Evolutionary conservation across 2,329 filamentous ascomycete species (phyloP).

Genomic region (Colletotrichum siamense): DNA sequence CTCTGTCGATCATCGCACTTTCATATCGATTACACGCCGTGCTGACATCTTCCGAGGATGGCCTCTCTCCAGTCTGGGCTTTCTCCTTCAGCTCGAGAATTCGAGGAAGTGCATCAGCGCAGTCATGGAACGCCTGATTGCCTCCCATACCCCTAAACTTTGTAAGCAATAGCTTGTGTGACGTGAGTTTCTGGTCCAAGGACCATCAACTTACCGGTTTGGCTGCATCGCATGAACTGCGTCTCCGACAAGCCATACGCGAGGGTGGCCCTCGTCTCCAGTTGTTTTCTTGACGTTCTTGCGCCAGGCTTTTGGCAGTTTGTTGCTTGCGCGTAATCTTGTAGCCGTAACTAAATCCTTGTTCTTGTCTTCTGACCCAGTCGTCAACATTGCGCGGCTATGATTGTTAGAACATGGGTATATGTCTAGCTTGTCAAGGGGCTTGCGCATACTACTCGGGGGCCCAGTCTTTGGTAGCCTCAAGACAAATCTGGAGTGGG

Average conservation of each 20-base stretch:
- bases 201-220: not conserved
- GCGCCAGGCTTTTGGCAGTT: not conserved
- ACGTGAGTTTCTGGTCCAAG: not conserved
- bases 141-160: not conserved
- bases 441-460: not conserved
- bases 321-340: not conserved
- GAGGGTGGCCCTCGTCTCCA: not conserved
- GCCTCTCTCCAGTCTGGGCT: not conserved
- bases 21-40: not conserved
- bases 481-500: not conserved
- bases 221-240: slow-evolving; percentile 10
- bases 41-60: not conserved
- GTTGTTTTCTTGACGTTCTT: not conserved
- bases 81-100: not conserved
- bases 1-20: not conserved
- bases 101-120: not conserved
- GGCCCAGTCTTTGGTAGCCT: not conserved
- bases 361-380: not conserved
- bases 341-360: not conserved
- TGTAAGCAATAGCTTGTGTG: not conserved
- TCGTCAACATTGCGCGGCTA: not conserved
- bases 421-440: not conserved
- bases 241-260: not conserved
- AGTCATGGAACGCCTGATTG: not conserved
- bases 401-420: not conserved